Evolutionary conservation across 2,329 filamentous ascomycete species (phyloP).

Genomic region (Colletotrichum sp.): DNA sequence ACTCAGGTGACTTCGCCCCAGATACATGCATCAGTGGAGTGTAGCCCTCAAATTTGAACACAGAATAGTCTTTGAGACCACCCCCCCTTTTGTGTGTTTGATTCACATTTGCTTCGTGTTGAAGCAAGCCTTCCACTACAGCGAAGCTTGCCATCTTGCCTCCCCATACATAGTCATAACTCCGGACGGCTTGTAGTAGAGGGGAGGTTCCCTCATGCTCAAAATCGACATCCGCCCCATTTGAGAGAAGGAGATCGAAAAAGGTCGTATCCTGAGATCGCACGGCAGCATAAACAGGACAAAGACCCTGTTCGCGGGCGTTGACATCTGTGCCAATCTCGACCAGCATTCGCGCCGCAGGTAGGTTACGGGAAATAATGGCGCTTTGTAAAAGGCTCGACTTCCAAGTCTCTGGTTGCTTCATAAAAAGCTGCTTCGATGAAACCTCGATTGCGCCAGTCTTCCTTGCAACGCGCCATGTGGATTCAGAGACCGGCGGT

Average conservation of each 20-base stretch:
- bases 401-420: background rate
- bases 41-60: background rate
- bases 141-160: background rate
- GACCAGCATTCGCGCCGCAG: background rate
- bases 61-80: background rate
- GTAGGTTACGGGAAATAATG: background rate
- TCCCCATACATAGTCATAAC: background rate
- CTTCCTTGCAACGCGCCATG: background rate
- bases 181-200: background rate
- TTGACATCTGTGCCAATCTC: background rate
- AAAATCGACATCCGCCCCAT: background rate
- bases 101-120: background rate
- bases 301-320: background rate
- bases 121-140: background rate
- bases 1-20: background rate
- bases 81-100: background rate
- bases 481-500: background rate
- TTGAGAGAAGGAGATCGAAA: background rate
- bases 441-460: background rate
- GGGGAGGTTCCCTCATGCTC: background rate
- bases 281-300: background rate
- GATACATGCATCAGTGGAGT: background rate
- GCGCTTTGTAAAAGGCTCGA: background rate
- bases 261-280: background rate
- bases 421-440: background rate